Evolutionary conservation across 495 filamentous ascomycete species (phyloP).

Genomic region (Neurospora sp.): DNA sequence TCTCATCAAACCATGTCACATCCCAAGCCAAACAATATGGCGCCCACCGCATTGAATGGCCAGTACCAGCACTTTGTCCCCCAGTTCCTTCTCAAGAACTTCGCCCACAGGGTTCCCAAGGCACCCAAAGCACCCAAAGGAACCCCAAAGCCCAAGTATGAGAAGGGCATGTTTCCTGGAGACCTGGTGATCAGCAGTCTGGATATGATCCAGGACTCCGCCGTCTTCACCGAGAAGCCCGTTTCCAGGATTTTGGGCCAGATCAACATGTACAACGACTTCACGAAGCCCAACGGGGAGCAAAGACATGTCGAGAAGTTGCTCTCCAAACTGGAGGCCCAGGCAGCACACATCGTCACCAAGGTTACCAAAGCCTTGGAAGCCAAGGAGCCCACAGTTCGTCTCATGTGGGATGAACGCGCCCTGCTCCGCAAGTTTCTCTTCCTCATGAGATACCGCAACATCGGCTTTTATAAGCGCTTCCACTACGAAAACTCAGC

Average conservation of each 20-base stretch:
- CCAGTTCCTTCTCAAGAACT: slow-evolving; percentile 37
- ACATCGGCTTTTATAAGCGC: no score
- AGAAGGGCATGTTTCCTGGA: slow-evolving; percentile 13
- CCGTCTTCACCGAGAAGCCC: slow-evolving; percentile 20
- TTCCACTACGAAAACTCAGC: no score
- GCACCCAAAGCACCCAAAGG: not conserved
- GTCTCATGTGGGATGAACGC: no score
- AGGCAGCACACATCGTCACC: slow-evolving; percentile 18
- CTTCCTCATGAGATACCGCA: no score
- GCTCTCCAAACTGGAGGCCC: slow-evolving; percentile 25
- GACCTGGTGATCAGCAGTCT: slow-evolving; percentile 18
- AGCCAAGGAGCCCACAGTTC: no score
- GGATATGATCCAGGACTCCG: slow-evolving; percentile 10
- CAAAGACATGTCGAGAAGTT: slow-evolving; percentile 30
- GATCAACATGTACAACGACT: slow-evolving; percentile 36
- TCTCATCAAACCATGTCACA: not conserved
- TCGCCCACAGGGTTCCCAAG: slow-evolving; percentile 15
- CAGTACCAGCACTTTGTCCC: slow-evolving; percentile 42
- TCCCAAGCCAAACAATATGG: not conserved
- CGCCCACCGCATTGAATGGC: not conserved
- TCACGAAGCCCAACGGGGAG: slow-evolving; percentile 10
- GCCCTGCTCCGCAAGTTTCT: no score
- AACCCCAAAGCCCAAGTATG: slow-evolving; percentile 6
- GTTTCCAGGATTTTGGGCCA: slow-evolving; percentile 29
- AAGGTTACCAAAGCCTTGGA: no score